Evolutionary conservation across 2,329 filamentous ascomycete genomes (phyloP), one percentile per base, ranked within the genome.

Genomic region (Cladosporium austrohemisphaericum): DNA sequence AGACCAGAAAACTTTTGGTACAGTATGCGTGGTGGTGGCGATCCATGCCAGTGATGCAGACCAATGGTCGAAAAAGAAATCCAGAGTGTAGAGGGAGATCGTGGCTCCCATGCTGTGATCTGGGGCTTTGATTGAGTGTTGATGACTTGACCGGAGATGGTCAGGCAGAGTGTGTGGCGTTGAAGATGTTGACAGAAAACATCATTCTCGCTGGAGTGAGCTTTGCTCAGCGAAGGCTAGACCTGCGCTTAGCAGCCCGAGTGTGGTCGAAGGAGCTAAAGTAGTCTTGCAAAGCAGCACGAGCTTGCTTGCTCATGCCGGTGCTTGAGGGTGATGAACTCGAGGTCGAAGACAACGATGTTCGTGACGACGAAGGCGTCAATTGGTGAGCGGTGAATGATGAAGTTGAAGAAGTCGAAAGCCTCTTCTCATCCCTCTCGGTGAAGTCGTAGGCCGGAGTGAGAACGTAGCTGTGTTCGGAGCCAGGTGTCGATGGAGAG

Each of bases 211-310:
- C 25, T 28, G 22, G 19, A 14, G 19, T 22, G 22, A 22, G n/a
- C 9, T 7, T 31, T 26, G 40, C 23, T 55, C 52, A 61, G 48
- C 59, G 54, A 38, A 55, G 43, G 41, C 54, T 58, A 16, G 59
- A 58, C 46, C 70, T 62, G 58, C 72, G 68, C 63, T 71, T 72
- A 48, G 67, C 61, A 77, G 72, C 82, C 70, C 87, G 79, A 51
- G 86, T 84, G 57, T 90, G 86, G 69, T 96, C 91, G 66, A 96
- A 95, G 2, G 86, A 89, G 64, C 85, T 87, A 57, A 88, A 87
- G 69, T 96, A 96, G 58, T 86, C 85, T 64, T 85, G 83, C 28
- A 96, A 79, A 67, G 95, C 89, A 68, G 81, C 83, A 61, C 82
- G 83, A 22, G 87, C 84, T 68, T 86, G 85, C 56, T 87, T 83